Evolutionary conservation across 2,329 filamentous ascomycete species (phyloP), one percentile per base, ranked within the genome.

Genomic region (Allantophomopsis cytisporea): DNA sequence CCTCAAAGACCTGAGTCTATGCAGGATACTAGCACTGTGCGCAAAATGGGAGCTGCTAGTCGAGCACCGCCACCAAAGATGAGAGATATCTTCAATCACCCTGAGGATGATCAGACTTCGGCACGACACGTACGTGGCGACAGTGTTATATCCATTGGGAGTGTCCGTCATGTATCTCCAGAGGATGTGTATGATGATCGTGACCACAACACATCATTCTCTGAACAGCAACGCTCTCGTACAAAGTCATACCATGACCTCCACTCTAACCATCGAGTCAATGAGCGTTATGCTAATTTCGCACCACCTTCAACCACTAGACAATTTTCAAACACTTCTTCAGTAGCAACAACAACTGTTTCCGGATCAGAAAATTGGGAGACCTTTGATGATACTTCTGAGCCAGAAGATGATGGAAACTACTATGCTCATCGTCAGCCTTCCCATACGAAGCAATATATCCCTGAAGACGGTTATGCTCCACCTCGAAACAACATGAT

Each of bases 311-410:
- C 53, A 35, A 42, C 50, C 17, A 68, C 64, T 44, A 68, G 85
- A 36, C 83, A 89, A 50, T 78, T 81, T 13, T 85, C 80, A 6
- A 77, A 77, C 47, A 80, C 80, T 1, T 45, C 84, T 2, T 64
- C 64, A 2, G 23, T 28, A 10, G 61, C 65, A 16, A 64, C 63
- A n/a, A 85, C 82, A 1, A 70, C 69, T 16, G 69, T 83, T 18
- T 86, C 83, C 5, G 85, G 84, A 1, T 94, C 85, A 3, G 89
- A 96, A 61, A 96, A 96, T 58, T 96, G 89, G 89, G 89, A 96
- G 60, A 94, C 88, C 8, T 96, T 91, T 52, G 88, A 91, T 50
- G 85, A 94, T 56, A 76, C 72, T 47, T 86, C 81, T 44, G 80
- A 86, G 52, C 75, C 80, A 0, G 83, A 86, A 51, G 68, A 71